Base-by-base conservation (phyloP, 345 rosid genomes). In the Kandelia obovata region DNA sequence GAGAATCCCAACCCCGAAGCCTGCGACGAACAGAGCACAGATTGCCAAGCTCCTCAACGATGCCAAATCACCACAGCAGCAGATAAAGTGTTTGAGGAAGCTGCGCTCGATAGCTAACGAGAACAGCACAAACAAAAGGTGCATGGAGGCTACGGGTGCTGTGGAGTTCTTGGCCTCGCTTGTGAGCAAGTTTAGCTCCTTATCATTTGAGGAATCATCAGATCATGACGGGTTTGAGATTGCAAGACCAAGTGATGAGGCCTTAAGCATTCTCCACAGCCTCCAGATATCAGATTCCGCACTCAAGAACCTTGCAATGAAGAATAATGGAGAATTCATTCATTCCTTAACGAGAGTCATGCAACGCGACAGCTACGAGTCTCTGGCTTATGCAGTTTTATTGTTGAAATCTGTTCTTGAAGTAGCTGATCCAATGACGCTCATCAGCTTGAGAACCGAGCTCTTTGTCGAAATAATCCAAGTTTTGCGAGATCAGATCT, bases 1-100 rank as follows among this genome's bases (percentile, higher is more conserved):
- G 75, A 81, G 92, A 64, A 89, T 94, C 67, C 97, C 98, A 0
- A 94, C 98, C 11, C 98, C 98, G 1, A 94, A 84, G 73, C 89
- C 87, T 10, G 87, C 90, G 2, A 70, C 87, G 61, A 80, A 63
- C 79, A 84, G 73, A 79, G 58, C 85, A 2, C 91, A 89, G 66
- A 80, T 91, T 6, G 62, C 73, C 28, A 89, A 86, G 78, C 86
- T 94, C 75, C 65, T 91, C 39, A 62, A 26, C 15, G 85, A 79
- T 30, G 88, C 83, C 55, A 72, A 75, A 27, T 85, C 93, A 0
- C 88, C 83, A 1, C 79, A 73, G 52, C 75, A 73, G 39, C 78
- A 78, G 75, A 51, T 81, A 17, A 81, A 79, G 28, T 91, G 89
- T 73, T 81, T 94, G 20, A 75, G 61, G 64, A 72, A 70, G 62